Percentiles rank a stretch among this genome's conserved stretches.
These are phyloP conservation scores for Aspergillus pseudotamarii DNA, from an alignment of 2,329 filamentous ascomycete genomes.

Conservation along the genomic window DNA sequence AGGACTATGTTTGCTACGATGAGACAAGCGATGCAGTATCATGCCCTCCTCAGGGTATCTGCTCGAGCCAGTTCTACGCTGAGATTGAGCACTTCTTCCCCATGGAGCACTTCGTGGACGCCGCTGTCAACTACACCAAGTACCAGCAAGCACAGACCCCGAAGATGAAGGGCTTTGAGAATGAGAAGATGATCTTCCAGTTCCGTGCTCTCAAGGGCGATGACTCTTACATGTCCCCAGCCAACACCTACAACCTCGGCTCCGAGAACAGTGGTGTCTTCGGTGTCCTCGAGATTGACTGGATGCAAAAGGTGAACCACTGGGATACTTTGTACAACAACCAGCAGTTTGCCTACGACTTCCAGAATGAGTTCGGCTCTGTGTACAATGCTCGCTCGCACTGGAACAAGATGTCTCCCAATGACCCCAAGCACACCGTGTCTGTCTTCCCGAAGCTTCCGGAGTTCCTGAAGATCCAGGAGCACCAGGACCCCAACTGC, in stretches of 20 bases:
- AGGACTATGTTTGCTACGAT: conserved; percentile 26
- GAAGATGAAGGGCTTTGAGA: conserved; percentile 17
- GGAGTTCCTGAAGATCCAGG: conserved; percentile 20
- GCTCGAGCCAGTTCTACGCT: conserved; percentile 21
- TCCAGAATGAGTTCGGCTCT: conserved; percentile 18
- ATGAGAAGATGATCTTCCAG: conserved; percentile 21
- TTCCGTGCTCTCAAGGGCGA: conserved; percentile 21
- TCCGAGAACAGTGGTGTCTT: conserved; percentile 21
- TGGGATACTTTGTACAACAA: conserved; percentile 13
- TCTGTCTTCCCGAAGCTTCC: conserved; percentile 19
- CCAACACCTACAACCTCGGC: conserved; percentile 22
- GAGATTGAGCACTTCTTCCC: conserved; percentile 27
- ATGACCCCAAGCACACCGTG: conserved; percentile 15
- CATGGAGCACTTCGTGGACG: conserved; percentile 19
- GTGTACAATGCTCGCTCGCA: conserved; percentile 21
- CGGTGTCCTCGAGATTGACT: conserved; percentile 20
- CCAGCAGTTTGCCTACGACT: conserved; percentile 18
- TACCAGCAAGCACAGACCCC: conserved; percentile 18
- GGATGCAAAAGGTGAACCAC: conserved; percentile 22
- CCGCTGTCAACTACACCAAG: conserved; percentile 18
- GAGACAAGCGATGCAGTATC: conserved; percentile 20
- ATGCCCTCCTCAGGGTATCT: conserved; percentile 19
- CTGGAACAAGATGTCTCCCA: conserved; percentile 23
- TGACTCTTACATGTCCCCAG: conserved; percentile 23
- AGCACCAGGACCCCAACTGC: conserved; percentile 22